Evolutionary conservation across 164 flowering plant species (phyloP), one percentile per base, ranked within the genome.

Genomic region (Cinnamomum chago): DNA sequence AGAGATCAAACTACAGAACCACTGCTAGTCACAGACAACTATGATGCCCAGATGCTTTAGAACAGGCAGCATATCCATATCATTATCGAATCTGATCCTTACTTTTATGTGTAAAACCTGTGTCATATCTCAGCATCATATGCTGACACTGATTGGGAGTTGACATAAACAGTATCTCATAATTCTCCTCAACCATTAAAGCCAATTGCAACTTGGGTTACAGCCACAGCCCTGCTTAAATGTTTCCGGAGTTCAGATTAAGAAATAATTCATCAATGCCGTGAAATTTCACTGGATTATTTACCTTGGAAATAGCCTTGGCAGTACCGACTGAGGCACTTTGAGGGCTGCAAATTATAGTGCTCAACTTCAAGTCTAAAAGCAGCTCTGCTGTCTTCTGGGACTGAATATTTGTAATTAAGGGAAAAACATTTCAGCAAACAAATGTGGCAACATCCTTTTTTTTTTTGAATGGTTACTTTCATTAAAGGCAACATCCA

Each of bases 331-430:
- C 50, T 47, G 90, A 83, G 58, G 93, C 88, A 75, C 75, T 75
- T 62, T 78, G 83, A 22, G 90, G 83, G 76, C 96, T 84, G 86
- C 89, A 87, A 35, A 92, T 62, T 73, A 93, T 76, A 6, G 92
- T 77, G 70, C 81, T 89, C 71, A 92, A 88, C 30, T 86, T 92
- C 83, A 88, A 76, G 83, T 93, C 99, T 78, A 92, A 90, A 74
- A 95, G 94, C 66, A 95, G 85, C 85, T 93, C 98, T 58, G 98
- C 97, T 68, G 89, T 89, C 88, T 93, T 95, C 81, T 93, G 97
- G 70, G 93, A 85, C 99, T 95, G 89, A 25, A 47, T 66, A 67
- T 66, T 50, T 65, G 65, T 65, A 69, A 40, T n/a, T 17, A 25
- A 55, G 67, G 27, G 25, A 66, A 50, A 70, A 74, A 78, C 74